Conservation (phyloP, 163 green algal genomes). For the Scenedesmus sp. region DNA sequence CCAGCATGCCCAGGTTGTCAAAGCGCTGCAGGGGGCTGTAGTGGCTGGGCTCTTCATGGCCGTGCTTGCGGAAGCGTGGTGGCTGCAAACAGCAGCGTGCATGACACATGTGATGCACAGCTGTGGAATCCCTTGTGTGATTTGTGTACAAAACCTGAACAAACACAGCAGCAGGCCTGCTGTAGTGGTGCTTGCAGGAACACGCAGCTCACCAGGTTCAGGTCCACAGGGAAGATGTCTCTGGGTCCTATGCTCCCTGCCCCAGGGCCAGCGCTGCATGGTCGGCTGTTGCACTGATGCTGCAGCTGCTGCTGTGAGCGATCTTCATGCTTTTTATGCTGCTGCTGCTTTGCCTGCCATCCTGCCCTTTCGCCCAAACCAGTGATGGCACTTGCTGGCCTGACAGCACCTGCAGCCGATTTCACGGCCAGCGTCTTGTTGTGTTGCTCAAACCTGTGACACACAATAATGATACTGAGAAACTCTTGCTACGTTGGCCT, state of each 20-base stretch:
- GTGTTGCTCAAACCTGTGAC: conserved; percentile 3
- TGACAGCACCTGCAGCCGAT: background rate
- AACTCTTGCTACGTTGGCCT: background rate
- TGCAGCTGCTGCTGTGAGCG: background rate
- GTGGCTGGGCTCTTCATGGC: background rate
- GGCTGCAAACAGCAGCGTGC: background rate
- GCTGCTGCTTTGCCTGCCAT: conserved; percentile 10
- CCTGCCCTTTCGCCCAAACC: conserved; percentile 3
- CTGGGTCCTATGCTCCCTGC: background rate
- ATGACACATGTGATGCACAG: background rate
- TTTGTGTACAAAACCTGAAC: no score
- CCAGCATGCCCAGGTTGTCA: conserved; percentile 45
- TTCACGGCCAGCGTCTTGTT: conserved; percentile 12
- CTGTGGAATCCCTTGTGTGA: no score
- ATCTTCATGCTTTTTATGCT: background rate
- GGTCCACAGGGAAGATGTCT: conserved; percentile 26
- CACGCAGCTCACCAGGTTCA: background rate
- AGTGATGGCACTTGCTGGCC: conserved; percentile 18
- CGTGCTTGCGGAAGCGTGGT: background rate
- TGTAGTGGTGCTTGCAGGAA: background rate
- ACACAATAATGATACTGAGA: background rate
- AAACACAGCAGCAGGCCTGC: no score
- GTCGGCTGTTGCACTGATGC: background rate
- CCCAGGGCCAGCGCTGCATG: background rate
- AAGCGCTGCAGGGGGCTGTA: conserved; percentile 38